Evolutionary conservation across 768 basidiomycete species (phyloP), one percentile per base, ranked within the genome.

Genomic region (Flagelloscypha sp.): DNA sequence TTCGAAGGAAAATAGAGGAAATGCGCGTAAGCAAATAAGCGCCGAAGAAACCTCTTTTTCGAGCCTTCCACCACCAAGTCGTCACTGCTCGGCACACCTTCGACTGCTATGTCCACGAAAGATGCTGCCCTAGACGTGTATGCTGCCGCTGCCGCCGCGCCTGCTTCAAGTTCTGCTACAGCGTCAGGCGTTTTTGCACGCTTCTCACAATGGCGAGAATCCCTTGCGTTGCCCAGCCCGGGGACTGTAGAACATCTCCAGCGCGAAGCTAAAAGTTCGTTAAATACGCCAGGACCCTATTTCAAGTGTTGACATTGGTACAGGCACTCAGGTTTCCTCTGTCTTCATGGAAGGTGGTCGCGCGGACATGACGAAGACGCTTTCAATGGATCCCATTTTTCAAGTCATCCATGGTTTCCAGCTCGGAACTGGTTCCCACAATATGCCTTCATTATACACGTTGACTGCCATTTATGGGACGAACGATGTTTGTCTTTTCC

Each of bases 401-500:
- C 94, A 98, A 68, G 84, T 97, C 49, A 93, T 92, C 42, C 95
- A 99, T 59, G 86, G 90, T 16, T 97, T 99, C 63, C 71, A 80
- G 40, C 66, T 97, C 38, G 95, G n/a, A n/a, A n/a, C n/a, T n/a
- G n/a, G 89, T 13, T 89, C 88, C 13, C 83, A 85, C 57, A 75
- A 79, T n/a, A 59, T 70, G 0, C 75, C 88, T 1, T 74, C 94
- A 10, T 84, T 83, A 20, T 99, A 99, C 62, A 92, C 89, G 59
- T 97, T 98, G 54, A 87, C 84, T 38, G 89, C 92, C 7, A 74
- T 95, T 33, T 97, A 83, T 61, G 92, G 85, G 10, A 94, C 81
- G 50, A 70, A 78, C 49, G 71, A 72, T 55, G 93, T 95, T 48
- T 33, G 57, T 48, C 12, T 9, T 22, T 20, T 32, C 19, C 12